phyloP scores from a whole-genome alignment of 179 eudicot species.

The Actinidia arguta region DNA sequence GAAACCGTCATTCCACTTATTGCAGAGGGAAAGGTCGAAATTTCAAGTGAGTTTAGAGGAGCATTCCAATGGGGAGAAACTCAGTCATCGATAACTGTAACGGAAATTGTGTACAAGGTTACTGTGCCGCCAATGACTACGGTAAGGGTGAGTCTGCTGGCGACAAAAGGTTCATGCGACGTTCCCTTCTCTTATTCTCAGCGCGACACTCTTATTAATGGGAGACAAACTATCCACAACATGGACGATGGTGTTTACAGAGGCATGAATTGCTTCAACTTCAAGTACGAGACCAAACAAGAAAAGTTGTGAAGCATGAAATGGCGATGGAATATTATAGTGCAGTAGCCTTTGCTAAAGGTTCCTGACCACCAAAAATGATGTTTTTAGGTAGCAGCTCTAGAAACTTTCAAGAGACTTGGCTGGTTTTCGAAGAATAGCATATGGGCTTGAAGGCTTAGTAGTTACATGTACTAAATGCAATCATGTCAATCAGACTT shows the following conservation, averaged over 20 bases:
- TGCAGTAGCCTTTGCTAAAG: no score
- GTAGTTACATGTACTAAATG: no score
- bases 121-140: slow-evolving; percentile 18
- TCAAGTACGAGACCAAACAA: background rate
- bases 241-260: slow-evolving; percentile 24
- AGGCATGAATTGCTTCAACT: slow-evolving; percentile 11
- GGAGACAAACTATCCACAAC: background rate
- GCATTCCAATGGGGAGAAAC: slow-evolving; percentile 17
- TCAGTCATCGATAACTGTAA: no score
- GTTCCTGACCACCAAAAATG: no score
- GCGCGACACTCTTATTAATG: slow-evolving; percentile 14
- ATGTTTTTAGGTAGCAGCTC: no score
- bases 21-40: background rate
- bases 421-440: no score
- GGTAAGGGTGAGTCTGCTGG: background rate
- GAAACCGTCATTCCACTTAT: background rate
- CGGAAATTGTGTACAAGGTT: background rate
- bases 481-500: no score
- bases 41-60: background rate
- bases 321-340: no score
- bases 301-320: background rate
- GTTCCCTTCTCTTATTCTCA: slow-evolving; percentile 27
- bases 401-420: no score
- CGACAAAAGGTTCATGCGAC: slow-evolving; percentile 9
- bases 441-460: no score